Percentiles rank a stretch among this genome's conserved stretches.
Evolutionary conservation across 805 yeast species (phyloP).

Genomic region (Pichia scutulata): DNA sequence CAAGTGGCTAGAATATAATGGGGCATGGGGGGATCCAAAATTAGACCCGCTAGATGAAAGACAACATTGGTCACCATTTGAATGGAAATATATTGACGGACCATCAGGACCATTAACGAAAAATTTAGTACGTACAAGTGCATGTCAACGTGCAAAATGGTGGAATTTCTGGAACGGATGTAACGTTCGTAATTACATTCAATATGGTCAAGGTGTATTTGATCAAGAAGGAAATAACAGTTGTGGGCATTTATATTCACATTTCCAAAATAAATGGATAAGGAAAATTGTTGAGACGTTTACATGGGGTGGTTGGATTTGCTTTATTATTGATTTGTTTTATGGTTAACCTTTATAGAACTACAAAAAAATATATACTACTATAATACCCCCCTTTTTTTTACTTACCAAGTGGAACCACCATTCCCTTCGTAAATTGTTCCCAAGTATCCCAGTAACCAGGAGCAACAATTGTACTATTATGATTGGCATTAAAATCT

Average conservation of each 20-base stretch:
- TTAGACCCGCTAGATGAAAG: slow-evolving; percentile 62
- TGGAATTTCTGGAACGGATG: slow-evolving; percentile 87
- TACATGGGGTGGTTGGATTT: slow-evolving; percentile 40
- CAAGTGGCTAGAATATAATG: slow-evolving; percentile 72
- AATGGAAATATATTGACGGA: slow-evolving; percentile 87
- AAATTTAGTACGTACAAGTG: slow-evolving; percentile 56
- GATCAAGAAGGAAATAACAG: slow-evolving; percentile 77
- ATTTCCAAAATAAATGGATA: slow-evolving; percentile 15
- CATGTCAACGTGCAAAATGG: slow-evolving; percentile 87
- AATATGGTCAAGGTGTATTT: slow-evolving; percentile 73
- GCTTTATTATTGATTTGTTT: slow-evolving; percentile 34
- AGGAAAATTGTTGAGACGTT: slow-evolving; percentile 29
- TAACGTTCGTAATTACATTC: slow-evolving; percentile 62
- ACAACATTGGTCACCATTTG: slow-evolving; percentile 82
- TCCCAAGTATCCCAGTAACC: slow-evolving; percentile 70
- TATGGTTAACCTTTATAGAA: slow-evolving; percentile 24
- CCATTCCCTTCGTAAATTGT: slow-evolving; percentile 42
- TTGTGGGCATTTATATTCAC: slow-evolving; percentile 46
- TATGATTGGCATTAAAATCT: slow-evolving; percentile 63
- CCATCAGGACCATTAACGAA: slow-evolving; percentile 86
- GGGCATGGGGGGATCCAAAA: slow-evolving; percentile 88
- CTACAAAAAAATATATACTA: background rate
- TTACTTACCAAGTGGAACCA: slow-evolving; percentile 28
- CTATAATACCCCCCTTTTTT: background rate
- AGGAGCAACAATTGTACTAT: slow-evolving; percentile 70